These are phyloP conservation scores for Cryoendolithus antarcticus DNA, from an alignment of 2,329 filamentous ascomycete species.

Conservation along the genomic window DNA sequence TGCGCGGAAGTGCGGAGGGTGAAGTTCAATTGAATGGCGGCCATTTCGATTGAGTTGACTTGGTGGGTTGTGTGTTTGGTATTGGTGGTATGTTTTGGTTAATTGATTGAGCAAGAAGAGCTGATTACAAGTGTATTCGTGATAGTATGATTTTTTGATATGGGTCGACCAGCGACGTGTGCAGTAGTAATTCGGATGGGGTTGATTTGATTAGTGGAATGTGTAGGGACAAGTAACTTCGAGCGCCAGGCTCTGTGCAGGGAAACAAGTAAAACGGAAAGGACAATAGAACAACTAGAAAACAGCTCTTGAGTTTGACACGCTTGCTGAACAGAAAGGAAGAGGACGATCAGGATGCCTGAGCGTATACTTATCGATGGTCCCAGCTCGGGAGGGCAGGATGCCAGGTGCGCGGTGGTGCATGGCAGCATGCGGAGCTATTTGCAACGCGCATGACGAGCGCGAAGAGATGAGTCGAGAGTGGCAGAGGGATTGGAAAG, in stretches of 20 bases:
- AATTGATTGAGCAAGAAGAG: constrained; percentile 36
- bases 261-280: constrained; percentile 28
- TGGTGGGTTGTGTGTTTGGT: constrained; percentile 8
- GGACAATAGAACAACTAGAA: constrained; percentile 31
- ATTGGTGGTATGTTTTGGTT: constrained; percentile 11
- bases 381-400: neutral
- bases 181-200: constrained; percentile 20
- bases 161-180: constrained; percentile 24
- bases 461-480: constrained; percentile 1
- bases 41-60: constrained; percentile 43
- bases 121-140: constrained; percentile 34
- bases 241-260: constrained; percentile 35
- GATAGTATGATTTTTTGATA: constrained; percentile 10
- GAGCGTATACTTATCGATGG: neutral
- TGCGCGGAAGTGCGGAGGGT: constrained; percentile 88
- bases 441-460: neutral
- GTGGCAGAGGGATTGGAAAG: no score
- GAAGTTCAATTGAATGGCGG: constrained; percentile 88
- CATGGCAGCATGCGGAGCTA: neutral
- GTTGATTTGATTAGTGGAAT: constrained; percentile 12
- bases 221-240: constrained; percentile 11
- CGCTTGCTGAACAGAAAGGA: constrained; percentile 38
- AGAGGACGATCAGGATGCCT: constrained; percentile 12
- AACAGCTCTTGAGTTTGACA: constrained; percentile 39
- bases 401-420: neutral